Evolutionary conservation across 1,284 basidiomycete species (phyloP), one percentile per base, ranked within the genome.

Genomic region (Serendipita sp.): DNA sequence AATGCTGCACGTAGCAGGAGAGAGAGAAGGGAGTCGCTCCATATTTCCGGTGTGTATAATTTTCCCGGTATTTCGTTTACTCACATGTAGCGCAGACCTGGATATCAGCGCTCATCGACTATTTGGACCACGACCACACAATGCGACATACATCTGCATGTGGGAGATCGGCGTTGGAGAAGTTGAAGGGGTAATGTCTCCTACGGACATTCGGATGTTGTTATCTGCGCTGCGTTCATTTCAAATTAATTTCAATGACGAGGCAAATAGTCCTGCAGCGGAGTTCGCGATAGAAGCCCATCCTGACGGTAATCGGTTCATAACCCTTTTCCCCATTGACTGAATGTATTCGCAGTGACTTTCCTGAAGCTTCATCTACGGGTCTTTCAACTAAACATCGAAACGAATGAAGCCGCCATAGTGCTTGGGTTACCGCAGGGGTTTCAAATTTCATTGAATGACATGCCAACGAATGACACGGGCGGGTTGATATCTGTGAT

Each of bases 101-200:
- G 82, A 88, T 64, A 82, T 96, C 63, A 82, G 82, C 29, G 86
- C 89, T 1, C 84, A 94, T 70, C 82, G 93, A 41, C 74, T 96
- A 12, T 93, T 95, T 69, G 93, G 93, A 2, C 88, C 90, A 8
- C 83, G 84, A 64, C 93, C 93, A 1, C 79, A 81, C n/a, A 88
- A 87, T 0, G 75, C 87, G 0, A 87, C 91, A 0, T 96, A 96
- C 70, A 76, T 93, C 5, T 95, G 92, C 70, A 80, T 94, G 3
- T 96, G 93, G 93, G 90, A 93, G 68, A 80, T 93, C 50, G 74
- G 75, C 22, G 50, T 91, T 29, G 88, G 88, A 1, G 72, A 78
- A 45, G 69, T 91, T 49, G 83, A 82, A 66, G 79, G 78, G 0
- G 72, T 79, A 42, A 67, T 88, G 12, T 81, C 84, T 1, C 80